phyloP scores from a whole-genome alignment of 208 protist genomes.

The Herpetomonas tarakana region DNA sequence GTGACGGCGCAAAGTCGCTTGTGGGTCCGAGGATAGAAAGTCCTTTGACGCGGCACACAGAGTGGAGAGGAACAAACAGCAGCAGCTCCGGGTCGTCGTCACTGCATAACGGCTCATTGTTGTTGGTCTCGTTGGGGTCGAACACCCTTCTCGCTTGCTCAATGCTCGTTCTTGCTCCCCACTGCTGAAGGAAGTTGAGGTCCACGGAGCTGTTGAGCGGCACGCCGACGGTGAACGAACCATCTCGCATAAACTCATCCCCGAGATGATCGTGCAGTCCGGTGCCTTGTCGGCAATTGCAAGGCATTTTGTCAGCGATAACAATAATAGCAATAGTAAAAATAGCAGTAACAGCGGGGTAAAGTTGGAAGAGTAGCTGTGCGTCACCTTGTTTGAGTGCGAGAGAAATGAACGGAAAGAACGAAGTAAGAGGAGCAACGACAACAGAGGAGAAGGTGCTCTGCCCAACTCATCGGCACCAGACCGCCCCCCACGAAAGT shows the following conservation, averaged over 20 bases:
- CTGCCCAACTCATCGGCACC: too few species aligned
- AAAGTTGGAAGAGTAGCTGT: not conserved
- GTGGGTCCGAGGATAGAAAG: slow-evolving; percentile 61
- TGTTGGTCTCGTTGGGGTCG: slow-evolving; percentile 33
- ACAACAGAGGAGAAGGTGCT: too few species aligned
- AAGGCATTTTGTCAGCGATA: slow-evolving; percentile 73
- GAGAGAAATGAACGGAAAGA: not conserved
- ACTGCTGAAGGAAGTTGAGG: slow-evolving; percentile 54
- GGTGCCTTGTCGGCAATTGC: slow-evolving; percentile 74
- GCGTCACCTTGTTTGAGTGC: too few species aligned
- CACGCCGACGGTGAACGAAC: slow-evolving; percentile 58
- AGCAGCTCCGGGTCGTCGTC: slow-evolving; percentile 82
- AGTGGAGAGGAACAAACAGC: slow-evolving; percentile 57
- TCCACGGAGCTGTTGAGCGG: slow-evolving; percentile 69
- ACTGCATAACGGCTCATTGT: slow-evolving; percentile 67
- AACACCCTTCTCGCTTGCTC: slow-evolving; percentile 57
- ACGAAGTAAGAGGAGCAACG: not conserved
- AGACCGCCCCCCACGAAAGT: too few species aligned
- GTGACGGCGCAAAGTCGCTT: slow-evolving; percentile 47
- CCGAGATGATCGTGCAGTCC: slow-evolving; percentile 76
- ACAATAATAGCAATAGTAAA: not conserved
- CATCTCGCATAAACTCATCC: slow-evolving; percentile 59
- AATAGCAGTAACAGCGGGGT: slow-evolving; percentile 2
- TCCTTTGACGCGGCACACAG: slow-evolving; percentile 58
- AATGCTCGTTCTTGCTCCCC: slow-evolving; percentile 54